A percentile compares a stretch with the other conserved stretches of the same genome.
phyloP scores from a whole-genome alignment of 1,284 basidiomycete genomes.

The Pseudozyma pruni region DNA sequence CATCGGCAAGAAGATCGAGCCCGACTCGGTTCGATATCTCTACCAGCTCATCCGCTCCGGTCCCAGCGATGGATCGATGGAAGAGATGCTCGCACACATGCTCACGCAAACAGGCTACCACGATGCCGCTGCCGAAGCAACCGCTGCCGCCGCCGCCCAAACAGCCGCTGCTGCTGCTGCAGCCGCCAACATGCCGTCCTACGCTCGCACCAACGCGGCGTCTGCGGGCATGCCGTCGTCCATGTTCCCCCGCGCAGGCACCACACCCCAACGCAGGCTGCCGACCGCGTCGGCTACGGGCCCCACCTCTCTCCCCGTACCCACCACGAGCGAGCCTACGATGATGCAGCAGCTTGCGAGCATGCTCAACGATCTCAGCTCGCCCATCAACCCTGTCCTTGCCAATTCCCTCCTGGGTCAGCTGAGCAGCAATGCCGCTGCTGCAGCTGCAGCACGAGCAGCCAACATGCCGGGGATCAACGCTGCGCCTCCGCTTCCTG shows the following conservation, averaged over 20 bases:
- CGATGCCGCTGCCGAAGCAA: slow-evolving; percentile 44
- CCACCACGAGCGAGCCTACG: slow-evolving; percentile 43
- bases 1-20: slow-evolving; percentile 43
- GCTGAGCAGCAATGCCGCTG: slow-evolving; percentile 47
- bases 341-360: slow-evolving; percentile 52
- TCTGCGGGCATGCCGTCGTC: slow-evolving; percentile 9
- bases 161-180: slow-evolving; percentile 24
- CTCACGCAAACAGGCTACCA: slow-evolving; percentile 41
- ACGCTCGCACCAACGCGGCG: slow-evolving; percentile 10
- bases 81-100: slow-evolving; percentile 44
- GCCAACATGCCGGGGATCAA: slow-evolving; percentile 28
- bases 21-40: slow-evolving; percentile 28
- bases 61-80: slow-evolving; percentile 37
- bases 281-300: slow-evolving; percentile 23
- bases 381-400: slow-evolving; percentile 41
- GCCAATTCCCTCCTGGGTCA: slow-evolving; percentile 45
- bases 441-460: slow-evolving; percentile 29
- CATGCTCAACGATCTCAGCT: slow-evolving; percentile 50
- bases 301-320: slow-evolving; percentile 34
- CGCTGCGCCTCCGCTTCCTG: slow-evolving; percentile 16
- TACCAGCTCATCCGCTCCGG: slow-evolving; percentile 35
- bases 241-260: slow-evolving; percentile 5
- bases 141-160: slow-evolving; percentile 29
- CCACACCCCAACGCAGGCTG: slow-evolving; percentile 13
- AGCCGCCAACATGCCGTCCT: slow-evolving; percentile 27